These are phyloP conservation scores for Rutidosis leptorrhynchoides DNA, from an alignment of 129 eudicot genomes.

Conservation along the genomic window DNA sequence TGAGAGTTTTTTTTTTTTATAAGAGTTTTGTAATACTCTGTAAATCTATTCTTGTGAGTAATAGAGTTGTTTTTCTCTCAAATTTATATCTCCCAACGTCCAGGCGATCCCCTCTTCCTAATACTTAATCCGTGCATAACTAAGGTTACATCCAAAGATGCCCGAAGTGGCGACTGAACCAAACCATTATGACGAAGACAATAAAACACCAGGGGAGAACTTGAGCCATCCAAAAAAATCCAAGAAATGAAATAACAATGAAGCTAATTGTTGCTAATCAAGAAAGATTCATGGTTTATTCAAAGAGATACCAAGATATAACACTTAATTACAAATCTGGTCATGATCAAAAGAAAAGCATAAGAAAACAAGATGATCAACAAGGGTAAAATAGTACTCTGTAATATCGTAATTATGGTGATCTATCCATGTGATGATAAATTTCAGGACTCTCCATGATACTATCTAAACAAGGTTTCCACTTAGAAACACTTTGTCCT, in stretches of 20 bases:
- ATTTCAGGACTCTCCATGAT: slow-evolving; percentile 70
- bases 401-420: slow-evolving; percentile 13
- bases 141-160: too few species aligned
- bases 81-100: too few species aligned
- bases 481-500: slow-evolving; percentile 35
- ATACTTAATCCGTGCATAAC: too few species aligned
- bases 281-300: neutral
- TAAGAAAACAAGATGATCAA: neutral
- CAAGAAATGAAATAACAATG: neutral
- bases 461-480: slow-evolving; percentile 83
- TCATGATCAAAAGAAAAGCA: slow-evolving; percentile 23
- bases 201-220: too few species aligned
- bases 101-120: too few species aligned
- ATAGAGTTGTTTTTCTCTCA: too few species aligned
- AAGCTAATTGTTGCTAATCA: too few species aligned
- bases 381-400: slow-evolving; percentile 25
- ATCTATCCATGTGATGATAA: slow-evolving; percentile 50
- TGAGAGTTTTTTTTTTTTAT: too few species aligned
- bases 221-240: neutral
- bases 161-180: too few species aligned
- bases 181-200: too few species aligned
- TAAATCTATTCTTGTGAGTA: too few species aligned
- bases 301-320: neutral
- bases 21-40: too few species aligned
- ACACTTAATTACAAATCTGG: slow-evolving; percentile 32